phyloP scores from a whole-genome alignment of 2,329 filamentous ascomycete genomes.

The Aureobasidium sp. region DNA sequence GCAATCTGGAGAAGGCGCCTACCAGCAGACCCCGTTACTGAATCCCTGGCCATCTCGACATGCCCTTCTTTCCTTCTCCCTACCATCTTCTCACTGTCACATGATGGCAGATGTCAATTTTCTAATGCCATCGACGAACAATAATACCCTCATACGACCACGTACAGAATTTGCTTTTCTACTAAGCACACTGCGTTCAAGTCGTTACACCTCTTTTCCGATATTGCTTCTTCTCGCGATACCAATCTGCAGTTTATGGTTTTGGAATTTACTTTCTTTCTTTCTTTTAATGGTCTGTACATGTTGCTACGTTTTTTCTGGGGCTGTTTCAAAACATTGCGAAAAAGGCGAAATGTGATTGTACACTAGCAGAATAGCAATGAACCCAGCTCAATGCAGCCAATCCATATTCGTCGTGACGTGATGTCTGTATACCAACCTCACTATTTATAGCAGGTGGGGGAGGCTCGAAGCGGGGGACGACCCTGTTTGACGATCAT shows the following conservation, averaged over 20 bases:
- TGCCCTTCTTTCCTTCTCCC: not conserved
- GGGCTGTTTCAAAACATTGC: not conserved
- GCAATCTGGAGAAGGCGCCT: constrained; percentile 13
- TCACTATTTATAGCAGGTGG: not conserved
- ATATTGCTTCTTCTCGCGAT: not conserved
- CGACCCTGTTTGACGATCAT: not conserved
- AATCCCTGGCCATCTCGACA: not conserved
- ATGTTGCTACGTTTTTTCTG: not conserved
- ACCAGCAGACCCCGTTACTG: not conserved
- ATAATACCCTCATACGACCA: not conserved
- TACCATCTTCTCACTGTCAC: not conserved
- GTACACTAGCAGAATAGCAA: not conserved
- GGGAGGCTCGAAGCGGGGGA: not conserved
- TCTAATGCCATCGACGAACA: not conserved
- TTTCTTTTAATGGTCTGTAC: not conserved
- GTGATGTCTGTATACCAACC: not conserved
- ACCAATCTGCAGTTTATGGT: not conserved
- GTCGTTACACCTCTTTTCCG: not conserved
- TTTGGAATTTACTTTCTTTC: too few relatives aligned
- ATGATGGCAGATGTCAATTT: not conserved
- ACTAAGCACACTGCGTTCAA: not conserved
- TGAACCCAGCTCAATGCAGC: not conserved
- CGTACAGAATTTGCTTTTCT: not conserved
- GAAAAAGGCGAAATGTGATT: not conserved
- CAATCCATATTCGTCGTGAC: not conserved